Percentiles rank a stretch among this genome's conserved stretches.
Conservation (phyloP, 1,139 yeast species). For the Yamadazyma aaseri region DNA sequence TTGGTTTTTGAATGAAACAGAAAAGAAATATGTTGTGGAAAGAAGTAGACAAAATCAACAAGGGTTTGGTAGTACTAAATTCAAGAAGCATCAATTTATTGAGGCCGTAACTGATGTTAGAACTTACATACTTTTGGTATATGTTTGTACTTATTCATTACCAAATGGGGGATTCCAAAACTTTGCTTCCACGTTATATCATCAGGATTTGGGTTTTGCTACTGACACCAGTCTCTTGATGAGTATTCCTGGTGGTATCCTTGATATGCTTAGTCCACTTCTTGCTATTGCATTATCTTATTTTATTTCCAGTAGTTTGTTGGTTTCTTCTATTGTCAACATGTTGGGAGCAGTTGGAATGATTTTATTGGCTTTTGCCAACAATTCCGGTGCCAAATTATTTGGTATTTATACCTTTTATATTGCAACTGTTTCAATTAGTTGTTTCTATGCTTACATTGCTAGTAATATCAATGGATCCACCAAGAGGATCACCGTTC, state of each 20-base stretch:
- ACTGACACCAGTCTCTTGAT: slow-evolving; percentile 24
- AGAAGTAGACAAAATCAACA: slow-evolving; percentile 42
- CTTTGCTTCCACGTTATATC: slow-evolving; percentile 37
- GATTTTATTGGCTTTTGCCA: slow-evolving; percentile 48
- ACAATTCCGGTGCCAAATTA: slow-evolving; percentile 2
- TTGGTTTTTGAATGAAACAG: slow-evolving; percentile 44
- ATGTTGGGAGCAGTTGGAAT: slow-evolving; percentile 28
- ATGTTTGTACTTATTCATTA: slow-evolving; percentile 22
- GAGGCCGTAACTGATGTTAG: slow-evolving; percentile 50
- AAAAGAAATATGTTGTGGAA: slow-evolving; percentile 39
- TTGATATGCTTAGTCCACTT: slow-evolving; percentile 34
- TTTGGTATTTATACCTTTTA: slow-evolving; percentile 8
- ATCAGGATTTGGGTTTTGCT: slow-evolving; percentile 37
- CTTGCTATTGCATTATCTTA: slow-evolving; percentile 36
- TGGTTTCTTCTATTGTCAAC: slow-evolving; percentile 22
- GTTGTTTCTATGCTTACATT: slow-evolving; percentile 13
- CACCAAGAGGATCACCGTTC: slow-evolving; percentile 22
- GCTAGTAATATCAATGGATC: slow-evolving; percentile 21
- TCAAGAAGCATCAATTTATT: slow-evolving; percentile 52
- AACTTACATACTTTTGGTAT: slow-evolving; percentile 37
- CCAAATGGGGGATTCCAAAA: slow-evolving; percentile 35
- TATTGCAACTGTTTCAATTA: slow-evolving; percentile 7
- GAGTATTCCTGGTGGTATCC: slow-evolving; percentile 36
- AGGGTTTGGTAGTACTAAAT: slow-evolving; percentile 55
- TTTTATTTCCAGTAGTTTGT: slow-evolving; percentile 34